Base-by-base conservation (phyloP, 768 basidiomycete species). In the Russula virescens region DNA sequence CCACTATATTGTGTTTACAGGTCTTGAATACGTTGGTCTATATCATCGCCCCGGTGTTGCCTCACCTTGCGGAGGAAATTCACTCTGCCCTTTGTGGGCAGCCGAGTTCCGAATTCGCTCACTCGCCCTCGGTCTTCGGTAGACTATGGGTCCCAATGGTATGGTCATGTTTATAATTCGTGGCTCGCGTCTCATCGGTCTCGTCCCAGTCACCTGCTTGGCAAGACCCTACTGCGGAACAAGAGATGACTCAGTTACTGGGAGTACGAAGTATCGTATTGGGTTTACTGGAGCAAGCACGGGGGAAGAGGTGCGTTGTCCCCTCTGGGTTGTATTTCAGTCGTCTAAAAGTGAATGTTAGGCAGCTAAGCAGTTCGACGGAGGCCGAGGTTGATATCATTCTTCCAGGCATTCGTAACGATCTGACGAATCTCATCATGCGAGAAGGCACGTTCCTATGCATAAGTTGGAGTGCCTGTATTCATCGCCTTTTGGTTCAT, bases 21-120 rank as follows among this genome's bases (percentile, higher is more conserved):
- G 78, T 86, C 43, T 73, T 95, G 54, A 75, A 77, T 31, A 86
- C 83, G 2, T 81, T 92, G 75, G 83, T 83, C 1, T 80, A 79
- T 3, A 79, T 92, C 2, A 76, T 94, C 50, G 90, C 92, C 0
- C 96, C 96, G 0, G 85, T 98, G 28, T 77, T 92, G 2, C 96
- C 96, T 10, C 90, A 96, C 70, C 81, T 97, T 6, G 89, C 92
- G 0, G 94, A 97, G 73, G 96, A 98, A 73, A 83, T 95, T 59
- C 81, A 90, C 68, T 74, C 77, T 25, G 71, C 71, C 16, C 72
- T 74, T 11, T 38, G 16, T 43, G 21, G 57, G 61, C 49, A 61
- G 38, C 35, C 64, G 58, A 60, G 23, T 0, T 57, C 60, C 14
- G 56, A 68, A 9, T 67, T 66, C 21, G 54, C 60, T 66, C 72